These are phyloP conservation scores for Nannizziopsis barbatae DNA, from an alignment of 2,329 filamentous ascomycete species.

Conservation along the genomic window DNA sequence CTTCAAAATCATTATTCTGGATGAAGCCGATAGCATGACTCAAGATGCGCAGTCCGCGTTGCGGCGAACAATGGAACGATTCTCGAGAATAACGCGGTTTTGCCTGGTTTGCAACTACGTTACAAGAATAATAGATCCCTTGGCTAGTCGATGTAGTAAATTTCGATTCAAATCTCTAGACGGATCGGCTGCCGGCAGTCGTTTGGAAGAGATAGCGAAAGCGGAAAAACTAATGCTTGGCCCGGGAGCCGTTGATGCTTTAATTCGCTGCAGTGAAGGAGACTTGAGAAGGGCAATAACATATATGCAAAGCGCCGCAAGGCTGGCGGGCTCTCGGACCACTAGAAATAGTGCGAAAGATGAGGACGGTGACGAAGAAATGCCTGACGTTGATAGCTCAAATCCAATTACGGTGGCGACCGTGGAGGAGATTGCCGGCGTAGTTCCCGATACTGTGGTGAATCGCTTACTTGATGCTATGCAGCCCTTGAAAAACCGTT, in stretches of 20 bases:
- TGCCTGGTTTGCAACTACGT: slow-evolving; percentile 99
- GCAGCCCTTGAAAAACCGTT: slow-evolving; percentile 54
- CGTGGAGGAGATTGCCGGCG: slow-evolving; percentile 90
- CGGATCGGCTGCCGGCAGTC: slow-evolving; percentile 65
- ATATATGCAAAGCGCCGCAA: slow-evolving; percentile 85
- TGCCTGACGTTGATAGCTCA: slow-evolving; percentile 39
- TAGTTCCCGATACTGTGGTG: slow-evolving; percentile 69
- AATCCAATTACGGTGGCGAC: slow-evolving; percentile 59
- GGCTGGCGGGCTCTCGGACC: slow-evolving; percentile 59
- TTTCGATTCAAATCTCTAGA: slow-evolving; percentile 97
- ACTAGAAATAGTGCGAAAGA: slow-evolving; percentile 36
- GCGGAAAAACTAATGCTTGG: slow-evolving; percentile 67
- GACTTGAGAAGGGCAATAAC: slow-evolving; percentile 95
- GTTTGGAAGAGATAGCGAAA: slow-evolving; percentile 71
- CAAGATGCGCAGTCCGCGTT: slow-evolving; percentile 93
- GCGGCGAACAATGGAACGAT: slow-evolving; percentile 94
- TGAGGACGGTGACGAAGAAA: slow-evolving; percentile 47
- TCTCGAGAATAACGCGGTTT: slow-evolving; percentile 90
- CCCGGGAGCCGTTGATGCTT: slow-evolving; percentile 65
- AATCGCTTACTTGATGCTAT: slow-evolving; percentile 61
- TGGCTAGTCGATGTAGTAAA: slow-evolving; percentile 88
- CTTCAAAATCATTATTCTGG: slow-evolving; percentile 97
- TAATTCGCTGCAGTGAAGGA: slow-evolving; percentile 82
- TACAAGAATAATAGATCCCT: slow-evolving; percentile 90
- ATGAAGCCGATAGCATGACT: slow-evolving; percentile 98